Conservation (phyloP, 176 grass and related monocot species). For the Zizania latifolia region DNA sequence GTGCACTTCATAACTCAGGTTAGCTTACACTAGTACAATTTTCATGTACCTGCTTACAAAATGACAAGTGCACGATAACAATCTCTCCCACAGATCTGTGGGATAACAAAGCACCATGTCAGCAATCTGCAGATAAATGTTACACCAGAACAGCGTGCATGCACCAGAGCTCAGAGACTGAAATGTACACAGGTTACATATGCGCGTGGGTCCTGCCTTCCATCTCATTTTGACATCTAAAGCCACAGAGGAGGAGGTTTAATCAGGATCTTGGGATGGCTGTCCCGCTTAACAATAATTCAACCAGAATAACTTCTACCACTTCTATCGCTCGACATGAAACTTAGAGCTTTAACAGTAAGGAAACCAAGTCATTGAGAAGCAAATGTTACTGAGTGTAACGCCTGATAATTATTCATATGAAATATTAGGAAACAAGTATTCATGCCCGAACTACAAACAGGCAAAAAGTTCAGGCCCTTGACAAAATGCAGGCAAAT, state of each 20-base stretch:
- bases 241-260: no score
- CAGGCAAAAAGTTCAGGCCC: no score
- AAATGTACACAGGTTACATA: not conserved
- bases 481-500: not conserved
- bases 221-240: not conserved
- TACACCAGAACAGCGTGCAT: not conserved
- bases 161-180: not conserved
- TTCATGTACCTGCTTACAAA: not conserved
- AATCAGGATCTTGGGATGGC: not conserved
- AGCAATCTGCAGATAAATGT: not conserved
- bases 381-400: no score
- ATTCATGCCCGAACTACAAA: not conserved
- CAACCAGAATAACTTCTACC: not conserved
- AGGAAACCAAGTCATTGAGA: not conserved
- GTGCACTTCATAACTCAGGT: no score
- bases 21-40: not conserved
- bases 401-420: conserved; percentile 9
- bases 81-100: not conserved
- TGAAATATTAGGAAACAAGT: no score
- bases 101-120: not conserved
- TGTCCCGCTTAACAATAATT: not conserved
- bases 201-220: not conserved
- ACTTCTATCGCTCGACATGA: not conserved
- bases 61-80: not conserved
- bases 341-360: not conserved